A percentile compares a stretch with the other conserved stretches of the same genome.
Conservation (phyloP, 768 basidiomycete species). For the Rhodocollybia butyracea region DNA sequence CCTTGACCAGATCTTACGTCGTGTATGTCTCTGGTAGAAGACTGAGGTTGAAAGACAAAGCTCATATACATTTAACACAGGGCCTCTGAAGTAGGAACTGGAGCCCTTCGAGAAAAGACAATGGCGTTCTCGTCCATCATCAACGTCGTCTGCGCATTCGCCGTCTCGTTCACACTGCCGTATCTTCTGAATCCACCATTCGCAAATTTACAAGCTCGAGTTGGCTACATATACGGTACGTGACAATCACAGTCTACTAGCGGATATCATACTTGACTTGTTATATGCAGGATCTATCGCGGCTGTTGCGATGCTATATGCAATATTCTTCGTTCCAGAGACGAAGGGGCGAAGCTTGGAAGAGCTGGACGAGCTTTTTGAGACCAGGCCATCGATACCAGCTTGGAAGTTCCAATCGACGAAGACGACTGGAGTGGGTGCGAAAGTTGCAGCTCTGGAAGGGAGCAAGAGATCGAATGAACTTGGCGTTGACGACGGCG, state of each 20-base stretch:
- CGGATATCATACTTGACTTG: neutral
- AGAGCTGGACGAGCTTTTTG: conserved; percentile 6
- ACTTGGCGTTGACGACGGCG: neutral
- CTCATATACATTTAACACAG: neutral
- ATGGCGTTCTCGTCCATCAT: conserved; percentile 8
- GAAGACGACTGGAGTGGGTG: conserved; percentile 3
- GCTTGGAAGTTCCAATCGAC: conserved; percentile 6
- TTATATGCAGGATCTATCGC: conserved; percentile 2
- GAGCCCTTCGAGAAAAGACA: conserved; percentile 7
- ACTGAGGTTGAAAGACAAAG: neutral
- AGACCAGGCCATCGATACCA: neutral
- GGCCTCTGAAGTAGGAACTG: conserved; percentile 6
- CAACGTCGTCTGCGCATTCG: conserved; percentile 4
- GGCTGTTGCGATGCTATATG: conserved; percentile 4
- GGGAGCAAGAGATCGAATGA: neutral
- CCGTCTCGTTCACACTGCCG: conserved; percentile 6
- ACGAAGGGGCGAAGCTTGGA: conserved; percentile 3
- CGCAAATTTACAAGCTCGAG: conserved; percentile 7
- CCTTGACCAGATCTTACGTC: neutral
- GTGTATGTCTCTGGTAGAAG: neutral
- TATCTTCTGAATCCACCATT: conserved; percentile 6
- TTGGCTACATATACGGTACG: conserved; percentile 5
- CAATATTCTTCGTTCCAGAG: conserved; percentile 8
- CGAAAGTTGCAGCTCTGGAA: conserved; percentile 2
- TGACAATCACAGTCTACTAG: neutral